These are phyloP conservation scores for Ceratobasidium sp. DNA, from an alignment of 1,284 basidiomycete species.

Conservation along the genomic window DNA sequence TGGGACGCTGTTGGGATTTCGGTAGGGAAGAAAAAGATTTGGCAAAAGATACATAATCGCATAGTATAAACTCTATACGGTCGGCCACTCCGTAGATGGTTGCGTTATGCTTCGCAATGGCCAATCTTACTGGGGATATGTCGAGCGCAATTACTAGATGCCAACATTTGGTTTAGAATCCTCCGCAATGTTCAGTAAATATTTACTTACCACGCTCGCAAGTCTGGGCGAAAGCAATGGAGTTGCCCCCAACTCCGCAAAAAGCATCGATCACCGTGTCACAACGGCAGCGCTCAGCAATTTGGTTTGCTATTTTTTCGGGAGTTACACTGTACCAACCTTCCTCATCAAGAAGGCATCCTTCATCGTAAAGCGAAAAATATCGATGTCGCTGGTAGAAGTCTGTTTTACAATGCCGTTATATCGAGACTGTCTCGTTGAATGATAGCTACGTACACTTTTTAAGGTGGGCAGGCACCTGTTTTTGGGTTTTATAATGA, in stretches of 20 bases:
- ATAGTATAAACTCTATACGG: constrained; percentile 91
- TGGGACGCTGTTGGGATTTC: constrained; percentile 10
- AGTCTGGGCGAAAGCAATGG: constrained; percentile 95
- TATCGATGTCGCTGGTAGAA: constrained; percentile 82
- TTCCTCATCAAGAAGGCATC: constrained; percentile 82
- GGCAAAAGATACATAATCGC: constrained; percentile 85
- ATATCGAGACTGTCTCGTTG: constrained; percentile 17
- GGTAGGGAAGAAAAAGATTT: constrained; percentile 57
- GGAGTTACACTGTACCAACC: constrained; percentile 99
- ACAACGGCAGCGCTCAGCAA: constrained; percentile 89
- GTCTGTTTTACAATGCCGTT: constrained; percentile 59
- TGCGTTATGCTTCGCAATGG: constrained; percentile 91
- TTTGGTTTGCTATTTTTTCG: constrained; percentile 88
- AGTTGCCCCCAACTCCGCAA: constrained; percentile 97
- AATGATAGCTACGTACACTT: constrained; percentile 71
- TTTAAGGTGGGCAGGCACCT: constrained; percentile 76
- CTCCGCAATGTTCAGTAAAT: background rate
- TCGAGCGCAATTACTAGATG: constrained; percentile 88
- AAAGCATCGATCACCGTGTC: constrained; percentile 90
- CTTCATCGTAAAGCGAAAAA: constrained; percentile 81
- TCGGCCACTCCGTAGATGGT: constrained; percentile 91
- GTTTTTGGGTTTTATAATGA: constrained; percentile 31
- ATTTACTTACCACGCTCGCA: constrained; percentile 79
- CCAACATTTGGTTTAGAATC: background rate
- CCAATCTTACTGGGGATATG: constrained; percentile 80